Conservation (phyloP, 148 eudicot species). For the Vaccinium darrowii region DNA sequence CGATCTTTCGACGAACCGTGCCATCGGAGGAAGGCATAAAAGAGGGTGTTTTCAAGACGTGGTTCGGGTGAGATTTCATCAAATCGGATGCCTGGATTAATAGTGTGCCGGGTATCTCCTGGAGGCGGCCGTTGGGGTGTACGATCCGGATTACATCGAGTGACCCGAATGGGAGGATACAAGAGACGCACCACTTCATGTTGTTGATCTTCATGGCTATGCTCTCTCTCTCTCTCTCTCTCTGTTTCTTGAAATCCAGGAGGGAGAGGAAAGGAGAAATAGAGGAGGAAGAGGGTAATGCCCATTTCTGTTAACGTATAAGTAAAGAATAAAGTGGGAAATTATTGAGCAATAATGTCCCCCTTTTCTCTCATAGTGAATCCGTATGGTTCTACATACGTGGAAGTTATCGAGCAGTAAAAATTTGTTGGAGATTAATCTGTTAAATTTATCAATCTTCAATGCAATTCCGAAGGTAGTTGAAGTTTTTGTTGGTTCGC, state of each 20-base stretch:
- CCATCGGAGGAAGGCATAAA: constrained; percentile 27
- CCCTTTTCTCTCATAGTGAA: no score
- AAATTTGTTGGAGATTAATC: no score
- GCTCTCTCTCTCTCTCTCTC: not conserved
- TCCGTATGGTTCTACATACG: no score
- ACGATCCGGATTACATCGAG: constrained; percentile 85
- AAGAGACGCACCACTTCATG: constrained; percentile 76
- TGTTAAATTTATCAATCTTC: no score
- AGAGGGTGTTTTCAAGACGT: constrained; percentile 62
- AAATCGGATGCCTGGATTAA: constrained; percentile 51
- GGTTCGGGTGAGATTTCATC: constrained; percentile 61
- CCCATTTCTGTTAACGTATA: not conserved
- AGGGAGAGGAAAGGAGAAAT: not conserved
- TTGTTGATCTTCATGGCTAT: constrained; percentile 43
- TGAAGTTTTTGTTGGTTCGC: no score
- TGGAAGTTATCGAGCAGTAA: no score
- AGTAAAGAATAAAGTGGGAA: not conserved
- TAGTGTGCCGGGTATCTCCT: constrained; percentile 53
- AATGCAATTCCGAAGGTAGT: no score
- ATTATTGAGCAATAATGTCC: not conserved
- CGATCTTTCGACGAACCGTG: constrained; percentile 30
- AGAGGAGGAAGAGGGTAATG: not conserved
- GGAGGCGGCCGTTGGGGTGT: constrained; percentile 68
- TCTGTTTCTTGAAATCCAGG: not conserved
- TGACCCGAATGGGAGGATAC: constrained; percentile 84